Evolutionary conservation across 108 stramenopile species (phyloP).

Genomic region (Cyclostephanos tholiformis): DNA sequence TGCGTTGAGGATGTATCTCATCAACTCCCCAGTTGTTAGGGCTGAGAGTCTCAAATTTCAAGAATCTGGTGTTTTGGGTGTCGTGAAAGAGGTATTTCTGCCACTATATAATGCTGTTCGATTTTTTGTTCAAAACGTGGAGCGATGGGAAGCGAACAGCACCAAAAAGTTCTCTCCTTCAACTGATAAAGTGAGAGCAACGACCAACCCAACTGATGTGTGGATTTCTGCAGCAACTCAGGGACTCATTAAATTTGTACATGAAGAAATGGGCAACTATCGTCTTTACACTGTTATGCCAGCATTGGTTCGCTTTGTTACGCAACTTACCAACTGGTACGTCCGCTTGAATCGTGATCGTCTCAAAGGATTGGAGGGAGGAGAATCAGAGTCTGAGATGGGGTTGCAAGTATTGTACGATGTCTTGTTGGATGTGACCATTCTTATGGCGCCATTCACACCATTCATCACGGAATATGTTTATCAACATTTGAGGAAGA

Average conservation of each 20-base stretch:
- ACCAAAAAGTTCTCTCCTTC: conserved; percentile 83
- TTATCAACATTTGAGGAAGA: conserved; percentile 94
- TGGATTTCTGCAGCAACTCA: conserved; percentile 99
- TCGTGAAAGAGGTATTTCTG: conserved; percentile 96
- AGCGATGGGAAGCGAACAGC: conserved; percentile 72
- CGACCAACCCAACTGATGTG: conserved; percentile 94
- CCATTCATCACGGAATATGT: conserved; percentile 99
- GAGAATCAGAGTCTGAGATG: conserved; percentile 73
- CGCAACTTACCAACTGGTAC: conserved; percentile 99
- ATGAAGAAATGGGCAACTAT: conserved; percentile 98
- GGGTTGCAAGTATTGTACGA: conserved; percentile 97
- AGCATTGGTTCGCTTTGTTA: conserved; percentile 93
- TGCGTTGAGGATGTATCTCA: conserved; percentile 99
- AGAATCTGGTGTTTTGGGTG: conserved; percentile 96
- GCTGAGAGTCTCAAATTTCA: conserved; percentile 97
- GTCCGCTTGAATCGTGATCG: conserved; percentile 98
- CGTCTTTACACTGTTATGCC: conserved; percentile 99
- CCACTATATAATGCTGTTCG: conserved; percentile 99
- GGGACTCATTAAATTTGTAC: conserved; percentile 95
- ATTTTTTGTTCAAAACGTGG: conserved; percentile 94
- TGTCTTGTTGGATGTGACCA: conserved; percentile 91
- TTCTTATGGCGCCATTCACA: conserved; percentile 98
- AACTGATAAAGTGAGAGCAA: conserved; percentile 71
- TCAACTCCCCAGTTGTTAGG: conserved; percentile 99
- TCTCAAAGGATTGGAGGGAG: conserved; percentile 95